Percentiles rank a stretch among this genome's conserved stretches.
Evolutionary conservation across 192 early-diverging fungal genomes (phyloP).

Genomic region (Hyaloraphidium curvatum): DNA sequence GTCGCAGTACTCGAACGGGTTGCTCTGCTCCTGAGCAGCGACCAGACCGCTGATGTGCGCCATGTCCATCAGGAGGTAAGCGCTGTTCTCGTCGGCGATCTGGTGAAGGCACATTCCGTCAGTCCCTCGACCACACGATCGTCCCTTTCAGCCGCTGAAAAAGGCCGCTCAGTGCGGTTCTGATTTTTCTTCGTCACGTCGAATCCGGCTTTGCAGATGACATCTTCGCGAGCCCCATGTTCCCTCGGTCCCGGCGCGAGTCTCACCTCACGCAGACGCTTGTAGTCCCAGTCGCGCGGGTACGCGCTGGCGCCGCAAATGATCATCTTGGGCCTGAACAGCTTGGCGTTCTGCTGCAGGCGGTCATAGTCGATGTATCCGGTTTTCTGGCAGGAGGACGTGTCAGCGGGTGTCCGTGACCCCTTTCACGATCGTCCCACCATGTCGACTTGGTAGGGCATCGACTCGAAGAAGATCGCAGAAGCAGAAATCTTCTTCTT

Average conservation of each 20-base stretch:
- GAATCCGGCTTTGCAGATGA: too few species aligned
- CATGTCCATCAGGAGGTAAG: constrained; percentile 97
- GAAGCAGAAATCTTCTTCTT: constrained; percentile 99
- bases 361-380: constrained; percentile 89
- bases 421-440: constrained; percentile 6
- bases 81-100: constrained; percentile 89
- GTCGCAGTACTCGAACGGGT: constrained; percentile 95
- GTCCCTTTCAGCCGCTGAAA: too few species aligned
- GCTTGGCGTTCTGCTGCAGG: constrained; percentile 75
- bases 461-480: constrained; percentile 98
- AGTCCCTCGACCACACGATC: too few species aligned
- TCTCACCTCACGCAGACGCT: constrained; percentile 58
- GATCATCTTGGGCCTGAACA: constrained; percentile 94
- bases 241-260: not conserved
- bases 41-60: constrained; percentile 96
- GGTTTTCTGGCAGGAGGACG: constrained; percentile 23
- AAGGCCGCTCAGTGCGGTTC: too few species aligned
- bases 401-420: not conserved
- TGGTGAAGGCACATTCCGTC: constrained; percentile 4
- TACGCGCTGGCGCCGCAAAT: constrained; percentile 99
- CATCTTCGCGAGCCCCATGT: not conserved
- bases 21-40: constrained; percentile 69
- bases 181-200: too few species aligned
- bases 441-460: constrained; percentile 90
- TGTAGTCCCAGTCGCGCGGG: constrained; percentile 98